Percentiles rank a stretch among this genome's conserved stretches.
phyloP scores from a whole-genome alignment of 345 rosid species.

The Punica granatum region DNA sequence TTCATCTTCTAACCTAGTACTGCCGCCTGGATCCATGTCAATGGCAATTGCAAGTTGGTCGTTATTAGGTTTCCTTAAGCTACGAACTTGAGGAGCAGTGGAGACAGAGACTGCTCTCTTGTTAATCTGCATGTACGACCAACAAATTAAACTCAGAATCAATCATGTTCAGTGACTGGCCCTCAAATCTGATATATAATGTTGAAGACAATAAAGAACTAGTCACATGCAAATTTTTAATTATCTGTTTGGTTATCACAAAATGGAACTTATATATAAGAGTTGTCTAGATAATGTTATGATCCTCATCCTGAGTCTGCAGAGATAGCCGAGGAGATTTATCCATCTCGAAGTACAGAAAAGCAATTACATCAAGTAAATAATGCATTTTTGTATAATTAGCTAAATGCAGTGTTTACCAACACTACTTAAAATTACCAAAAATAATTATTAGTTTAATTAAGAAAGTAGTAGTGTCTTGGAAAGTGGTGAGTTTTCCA shows the following conservation, averaged over 20 bases:
- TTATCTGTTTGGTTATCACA: neutral
- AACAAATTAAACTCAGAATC: conserved; percentile 1
- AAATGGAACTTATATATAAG: neutral
- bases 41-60: conserved; percentile 90
- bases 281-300: neutral
- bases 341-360: neutral
- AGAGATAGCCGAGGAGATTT: neutral
- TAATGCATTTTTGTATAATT: neutral
- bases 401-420: neutral
- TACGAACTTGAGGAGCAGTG: conserved; percentile 71
- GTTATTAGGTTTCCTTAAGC: conserved; percentile 73
- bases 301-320: neutral
- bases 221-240: neutral
- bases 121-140: conserved; percentile 39
- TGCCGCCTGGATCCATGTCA: conserved; percentile 41
- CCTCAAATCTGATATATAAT: neutral
- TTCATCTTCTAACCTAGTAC: conserved; percentile 60
- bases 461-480: neutral
- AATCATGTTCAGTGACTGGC: neutral
- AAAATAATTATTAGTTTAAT: neutral
- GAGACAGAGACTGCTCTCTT: conserved; percentile 59
- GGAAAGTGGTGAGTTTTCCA: neutral
- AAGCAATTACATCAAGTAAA: neutral
- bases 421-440: neutral
- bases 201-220: neutral